Base-by-base conservation (phyloP, 768 basidiomycete genomes). In the Ramaria rubella region DNA sequence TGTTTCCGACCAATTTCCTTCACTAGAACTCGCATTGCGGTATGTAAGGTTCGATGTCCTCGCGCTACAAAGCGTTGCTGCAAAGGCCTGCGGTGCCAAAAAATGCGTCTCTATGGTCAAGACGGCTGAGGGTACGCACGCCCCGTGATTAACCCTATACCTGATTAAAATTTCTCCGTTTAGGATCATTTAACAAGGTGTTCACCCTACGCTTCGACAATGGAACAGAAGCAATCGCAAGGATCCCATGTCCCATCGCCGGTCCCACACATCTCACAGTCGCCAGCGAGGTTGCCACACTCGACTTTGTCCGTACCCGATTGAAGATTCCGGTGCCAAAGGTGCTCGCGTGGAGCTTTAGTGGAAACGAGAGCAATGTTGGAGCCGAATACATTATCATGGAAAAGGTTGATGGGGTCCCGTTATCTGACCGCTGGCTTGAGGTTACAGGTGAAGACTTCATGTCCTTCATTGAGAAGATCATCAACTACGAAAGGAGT, bases 151-250 rank as follows among this genome's bases (percentile, higher is more conserved):
- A 7, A 38, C 27, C 31, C n/a, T n/a, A 31, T 33, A 14, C 5
- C 27, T 14, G 17, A 27, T 26, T 4, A 5, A 31, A 55, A 4
- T 55, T 48, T 8, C 3, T 12, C 19, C 3, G 2, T 31, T 42
- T 23, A 63, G 63, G 63, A 19, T 57, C 53, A 23, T 65, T 46
- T 52, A 67, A 63, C 53, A 58, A 59, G 48, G 57, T 59, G 8
- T 68, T 65, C 31, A 53, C 60, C 31, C n/a, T 59, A 11, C n/a
- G 3, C 2, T 55, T 59, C 15, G 60, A 66, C 49, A 64, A 65
- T 40, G 49, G 49, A 8, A 29, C 30, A 23, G 57, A 61, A 45
- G 59, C 56, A 19, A 55, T 68, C 48, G 66, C 62, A 14, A 61
- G 61, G 17, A 40, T 62, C 23, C 57, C 49, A 17, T n/a, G 52